phyloP scores from a whole-genome alignment of 2,329 filamentous ascomycete genomes.

The Exserohilum turcica region DNA sequence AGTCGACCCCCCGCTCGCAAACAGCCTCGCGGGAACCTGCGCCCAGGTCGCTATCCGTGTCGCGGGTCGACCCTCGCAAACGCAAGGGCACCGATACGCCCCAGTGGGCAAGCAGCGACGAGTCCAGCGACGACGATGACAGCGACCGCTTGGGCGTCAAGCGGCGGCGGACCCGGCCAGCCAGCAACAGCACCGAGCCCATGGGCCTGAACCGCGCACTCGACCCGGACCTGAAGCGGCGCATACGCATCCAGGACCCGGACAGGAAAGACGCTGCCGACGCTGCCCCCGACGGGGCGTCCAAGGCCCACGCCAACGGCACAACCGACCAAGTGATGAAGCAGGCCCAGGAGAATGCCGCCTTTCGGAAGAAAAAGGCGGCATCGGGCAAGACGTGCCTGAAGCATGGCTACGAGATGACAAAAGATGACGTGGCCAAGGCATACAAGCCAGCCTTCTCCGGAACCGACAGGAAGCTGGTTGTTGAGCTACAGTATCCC shows the following conservation, averaged over 20 bases:
- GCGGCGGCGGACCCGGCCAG: slow-evolving; percentile 42
- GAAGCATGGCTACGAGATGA: slow-evolving; percentile 51
- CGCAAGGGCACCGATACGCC: slow-evolving; percentile 44
- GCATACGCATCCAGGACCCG: slow-evolving; percentile 37
- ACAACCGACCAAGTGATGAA: slow-evolving; percentile 12
- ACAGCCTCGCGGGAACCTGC: slow-evolving; percentile 23
- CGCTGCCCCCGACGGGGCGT: slow-evolving; percentile 7
- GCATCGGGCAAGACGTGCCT: slow-evolving; percentile 27
- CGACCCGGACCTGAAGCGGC: slow-evolving; percentile 43
- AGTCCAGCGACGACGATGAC: slow-evolving; percentile 36
- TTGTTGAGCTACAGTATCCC: slow-evolving; percentile 81
- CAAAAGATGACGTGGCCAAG: slow-evolving; percentile 45
- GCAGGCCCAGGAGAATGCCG: slow-evolving; percentile 11
- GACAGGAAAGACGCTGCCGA: slow-evolving; percentile 11
- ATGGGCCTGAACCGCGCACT: slow-evolving; percentile 43
- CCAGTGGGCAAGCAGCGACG: slow-evolving; percentile 42
- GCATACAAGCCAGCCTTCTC: slow-evolving; percentile 61
- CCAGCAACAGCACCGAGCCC: slow-evolving; percentile 46
- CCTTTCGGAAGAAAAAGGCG: slow-evolving; percentile 17
- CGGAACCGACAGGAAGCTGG: slow-evolving; percentile 49
- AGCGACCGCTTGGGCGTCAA: slow-evolving; percentile 34
- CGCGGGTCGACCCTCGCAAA: slow-evolving; percentile 35
- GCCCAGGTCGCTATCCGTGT: slow-evolving; percentile 36
- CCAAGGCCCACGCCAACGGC: background rate
- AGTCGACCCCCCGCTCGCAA: slow-evolving; percentile 24